A percentile compares a stretch with the other conserved stretches of the same genome.
These are phyloP conservation scores for Cryptomeria japonica DNA, from an alignment of 75 land plant species.

Conservation along the genomic window DNA sequence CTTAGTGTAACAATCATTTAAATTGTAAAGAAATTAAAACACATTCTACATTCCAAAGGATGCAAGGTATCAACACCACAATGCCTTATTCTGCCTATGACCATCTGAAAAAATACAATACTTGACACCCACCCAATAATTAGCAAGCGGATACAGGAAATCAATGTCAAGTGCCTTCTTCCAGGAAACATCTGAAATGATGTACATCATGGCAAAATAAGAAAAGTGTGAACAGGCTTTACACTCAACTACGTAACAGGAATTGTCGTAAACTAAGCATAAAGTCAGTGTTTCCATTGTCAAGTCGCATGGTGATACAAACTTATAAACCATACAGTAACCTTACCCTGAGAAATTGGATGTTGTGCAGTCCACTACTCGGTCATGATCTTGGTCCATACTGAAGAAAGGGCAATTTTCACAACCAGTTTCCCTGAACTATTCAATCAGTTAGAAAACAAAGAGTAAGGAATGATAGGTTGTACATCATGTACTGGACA, in stretches of 20 bases:
- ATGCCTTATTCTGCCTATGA: not conserved
- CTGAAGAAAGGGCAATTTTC: constrained; percentile 90
- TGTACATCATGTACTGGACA: not conserved
- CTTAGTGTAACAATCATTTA: not conserved
- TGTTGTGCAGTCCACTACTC: constrained; percentile 85
- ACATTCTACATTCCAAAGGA: not conserved
- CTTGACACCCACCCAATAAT: too few species aligned
- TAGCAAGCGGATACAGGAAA: not conserved
- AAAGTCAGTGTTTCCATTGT: not conserved
- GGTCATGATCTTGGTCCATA: constrained; percentile 82
- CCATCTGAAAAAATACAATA: not conserved
- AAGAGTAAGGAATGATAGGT: not conserved
- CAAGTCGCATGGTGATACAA: not conserved
- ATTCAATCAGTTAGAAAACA: constrained; percentile 10
- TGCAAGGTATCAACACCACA: not conserved
- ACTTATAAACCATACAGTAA: not conserved
- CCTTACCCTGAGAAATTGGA: constrained; percentile 88
- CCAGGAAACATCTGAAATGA: not conserved
- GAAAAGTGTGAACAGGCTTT: not conserved
- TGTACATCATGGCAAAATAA: not conserved
- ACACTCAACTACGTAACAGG: not conserved
- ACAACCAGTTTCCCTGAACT: constrained; percentile 88
- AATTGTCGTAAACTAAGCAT: not conserved
- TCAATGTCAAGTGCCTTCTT: not conserved
- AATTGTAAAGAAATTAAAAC: not conserved